These are phyloP conservation scores for Pseudogymnoascus sp. DNA, from an alignment of 2,329 filamentous ascomycete species.

Conservation along the genomic window DNA sequence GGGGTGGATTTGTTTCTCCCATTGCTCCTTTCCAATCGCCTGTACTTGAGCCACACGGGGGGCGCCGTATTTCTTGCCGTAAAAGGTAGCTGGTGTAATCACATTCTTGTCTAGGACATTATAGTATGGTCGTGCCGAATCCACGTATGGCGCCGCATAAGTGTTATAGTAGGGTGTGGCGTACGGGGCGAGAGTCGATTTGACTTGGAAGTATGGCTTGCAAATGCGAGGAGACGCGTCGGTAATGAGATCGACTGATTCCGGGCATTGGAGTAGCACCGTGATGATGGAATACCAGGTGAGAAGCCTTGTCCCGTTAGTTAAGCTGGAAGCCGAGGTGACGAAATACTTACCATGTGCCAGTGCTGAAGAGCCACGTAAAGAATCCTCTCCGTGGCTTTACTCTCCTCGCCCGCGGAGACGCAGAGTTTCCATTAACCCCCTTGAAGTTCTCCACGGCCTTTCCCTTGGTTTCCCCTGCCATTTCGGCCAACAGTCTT, in stretches of 20 bases:
- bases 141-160: slow-evolving; percentile 78
- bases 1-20: slow-evolving; percentile 71
- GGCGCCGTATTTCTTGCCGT: slow-evolving; percentile 66
- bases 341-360: slow-evolving; percentile 44
- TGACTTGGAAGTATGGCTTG: slow-evolving; percentile 67
- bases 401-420: slow-evolving; percentile 26
- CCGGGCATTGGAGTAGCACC: slow-evolving; percentile 74
- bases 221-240: slow-evolving; percentile 70
- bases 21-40: slow-evolving; percentile 61
- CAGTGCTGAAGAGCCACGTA: slow-evolving; percentile 37
- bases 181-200: slow-evolving; percentile 61
- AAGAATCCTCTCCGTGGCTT: slow-evolving; percentile 14
- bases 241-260: slow-evolving; percentile 57
- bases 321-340: not conserved
- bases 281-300: slow-evolving; percentile 84
- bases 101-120: slow-evolving; percentile 52
- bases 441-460: slow-evolving; percentile 27
- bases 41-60: slow-evolving; percentile 63
- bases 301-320: slow-evolving; percentile 48
- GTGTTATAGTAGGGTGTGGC: slow-evolving; percentile 76
- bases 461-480: slow-evolving; percentile 32
- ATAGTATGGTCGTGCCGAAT: slow-evolving; percentile 70
- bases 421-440: slow-evolving; percentile 33
- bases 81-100: slow-evolving; percentile 58
- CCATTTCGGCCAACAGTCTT: slow-evolving; percentile 27